Evolutionary conservation across 805 yeast species (phyloP).

Genomic region (Hemisphaericaspora nanyangensis): DNA sequence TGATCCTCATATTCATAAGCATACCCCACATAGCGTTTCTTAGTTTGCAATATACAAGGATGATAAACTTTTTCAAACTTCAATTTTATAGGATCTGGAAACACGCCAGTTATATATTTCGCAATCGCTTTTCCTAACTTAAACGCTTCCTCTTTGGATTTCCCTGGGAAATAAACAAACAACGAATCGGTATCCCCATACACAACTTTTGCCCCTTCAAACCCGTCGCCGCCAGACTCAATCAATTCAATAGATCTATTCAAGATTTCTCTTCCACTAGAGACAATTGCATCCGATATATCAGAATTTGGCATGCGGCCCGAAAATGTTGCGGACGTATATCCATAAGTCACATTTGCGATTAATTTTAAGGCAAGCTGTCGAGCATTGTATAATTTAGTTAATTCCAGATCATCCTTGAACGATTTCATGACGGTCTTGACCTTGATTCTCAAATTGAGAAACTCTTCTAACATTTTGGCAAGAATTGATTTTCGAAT

Average conservation of each 20-base stretch:
- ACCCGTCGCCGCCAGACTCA: constrained; percentile 54
- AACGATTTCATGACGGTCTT: constrained; percentile 67
- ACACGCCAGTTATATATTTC: constrained; percentile 50
- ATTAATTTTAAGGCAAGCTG: constrained; percentile 85
- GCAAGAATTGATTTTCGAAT: constrained; percentile 73
- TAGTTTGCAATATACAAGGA: constrained; percentile 73
- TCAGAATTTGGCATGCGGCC: constrained; percentile 98
- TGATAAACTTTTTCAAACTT: constrained; percentile 92
- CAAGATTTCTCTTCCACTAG: constrained; percentile 83
- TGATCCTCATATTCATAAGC: constrained; percentile 62
- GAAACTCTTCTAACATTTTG: constrained; percentile 77
- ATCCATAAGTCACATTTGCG: constrained; percentile 96
- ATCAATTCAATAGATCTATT: constrained; percentile 66
- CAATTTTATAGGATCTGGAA: constrained; percentile 78
- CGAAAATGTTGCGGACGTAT: constrained; percentile 89
- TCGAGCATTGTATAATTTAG: constrained; percentile 61
- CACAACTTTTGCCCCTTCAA: constrained; percentile 90
- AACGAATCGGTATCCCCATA: constrained; percentile 96
- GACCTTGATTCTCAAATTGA: constrained; percentile 75
- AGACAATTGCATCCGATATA: constrained; percentile 90
- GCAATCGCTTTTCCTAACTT: constrained; percentile 71
- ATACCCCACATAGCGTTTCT: constrained; percentile 89
- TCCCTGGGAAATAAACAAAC: constrained; percentile 87
- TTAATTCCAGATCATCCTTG: constrained; percentile 41
- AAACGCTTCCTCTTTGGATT: constrained; percentile 73